Percentiles rank a stretch among this genome's conserved stretches.
phyloP scores from a whole-genome alignment of 1,284 basidiomycete genomes.

The Amylostereum chailletii region DNA sequence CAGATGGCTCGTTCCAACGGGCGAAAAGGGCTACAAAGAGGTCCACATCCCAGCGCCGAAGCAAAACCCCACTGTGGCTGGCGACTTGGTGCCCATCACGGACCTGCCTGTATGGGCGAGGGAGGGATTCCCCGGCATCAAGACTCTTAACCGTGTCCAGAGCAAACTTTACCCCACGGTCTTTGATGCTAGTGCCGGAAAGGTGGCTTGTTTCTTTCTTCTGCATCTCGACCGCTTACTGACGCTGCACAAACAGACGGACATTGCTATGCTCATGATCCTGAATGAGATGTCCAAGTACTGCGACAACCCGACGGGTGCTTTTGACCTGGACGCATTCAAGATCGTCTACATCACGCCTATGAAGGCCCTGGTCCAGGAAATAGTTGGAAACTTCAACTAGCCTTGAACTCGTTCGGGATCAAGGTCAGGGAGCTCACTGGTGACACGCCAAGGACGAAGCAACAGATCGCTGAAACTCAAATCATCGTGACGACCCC shows the following conservation, averaged over 20 bases:
- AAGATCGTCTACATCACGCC: constrained; percentile 99
- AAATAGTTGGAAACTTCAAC: constrained; percentile 93
- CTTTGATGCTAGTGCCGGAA: constrained; percentile 97
- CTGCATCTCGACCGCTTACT: constrained; percentile 1
- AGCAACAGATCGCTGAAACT: constrained; percentile 94
- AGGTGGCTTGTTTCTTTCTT: constrained; percentile 45
- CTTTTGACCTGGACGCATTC: constrained; percentile 87
- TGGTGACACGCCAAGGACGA: constrained; percentile 97
- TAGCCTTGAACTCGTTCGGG: constrained; percentile 72
- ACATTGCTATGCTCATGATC: constrained; percentile 94
- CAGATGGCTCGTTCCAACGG: constrained; percentile 96
- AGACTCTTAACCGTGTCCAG: constrained; percentile 89
- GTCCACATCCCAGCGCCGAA: constrained; percentile 93
- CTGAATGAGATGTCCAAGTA: constrained; percentile 84
- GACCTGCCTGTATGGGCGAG: constrained; percentile 79
- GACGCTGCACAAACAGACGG: constrained; percentile 55
- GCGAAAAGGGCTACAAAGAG: constrained; percentile 97
- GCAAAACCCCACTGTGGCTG: constrained; percentile 42
- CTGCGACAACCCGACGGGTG: constrained; percentile 74
- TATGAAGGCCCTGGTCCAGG: constrained; percentile 98
- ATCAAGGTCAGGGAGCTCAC: constrained; percentile 94
- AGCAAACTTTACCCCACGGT: constrained; percentile 90
- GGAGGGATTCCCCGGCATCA: constrained; percentile 67
- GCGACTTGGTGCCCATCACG: constrained; percentile 71
- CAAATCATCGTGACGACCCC: constrained; percentile 99